Evolutionary conservation across 75 land plant species (phyloP).

Genomic region (Pinus tabuliformis): DNA sequence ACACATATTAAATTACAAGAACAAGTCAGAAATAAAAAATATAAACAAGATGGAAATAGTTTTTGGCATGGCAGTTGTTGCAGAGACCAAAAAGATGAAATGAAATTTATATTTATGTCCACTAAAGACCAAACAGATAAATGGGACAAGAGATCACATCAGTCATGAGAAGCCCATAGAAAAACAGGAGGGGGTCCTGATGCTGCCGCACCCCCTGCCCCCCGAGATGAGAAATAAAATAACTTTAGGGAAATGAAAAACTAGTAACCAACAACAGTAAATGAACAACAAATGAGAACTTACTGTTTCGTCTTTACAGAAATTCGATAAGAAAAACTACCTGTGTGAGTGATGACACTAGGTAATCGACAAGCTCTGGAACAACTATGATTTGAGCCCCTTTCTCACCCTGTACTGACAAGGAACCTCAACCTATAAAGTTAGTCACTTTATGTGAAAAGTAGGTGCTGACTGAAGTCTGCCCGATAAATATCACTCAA

Average conservation of each 20-base stretch:
- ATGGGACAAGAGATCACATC: too few species aligned
- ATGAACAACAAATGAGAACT: too few species aligned
- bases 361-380: slow-evolving; percentile 84
- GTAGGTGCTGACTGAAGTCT: neutral
- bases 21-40: neutral
- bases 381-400: slow-evolving; percentile 88
- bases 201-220: too few species aligned
- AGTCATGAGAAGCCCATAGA: too few species aligned
- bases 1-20: too few species aligned
- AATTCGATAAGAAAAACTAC: slow-evolving; percentile 21
- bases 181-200: too few species aligned
- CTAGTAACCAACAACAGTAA: too few species aligned
- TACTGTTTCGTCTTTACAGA: neutral
- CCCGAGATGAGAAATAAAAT: too few species aligned
- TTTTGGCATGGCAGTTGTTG: neutral
- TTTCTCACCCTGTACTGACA: slow-evolving; percentile 54
- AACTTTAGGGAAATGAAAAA: too few species aligned
- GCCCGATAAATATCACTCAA: neutral
- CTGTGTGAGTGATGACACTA: slow-evolving; percentile 73
- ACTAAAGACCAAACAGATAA: too few species aligned
- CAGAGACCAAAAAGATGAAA: neutral
- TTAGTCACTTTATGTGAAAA: neutral
- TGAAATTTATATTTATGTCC: too few species aligned
- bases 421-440: neutral
- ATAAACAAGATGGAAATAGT: neutral